Conservation (phyloP, 495 filamentous ascomycete genomes). For the Trypethelium eluteriae region DNA sequence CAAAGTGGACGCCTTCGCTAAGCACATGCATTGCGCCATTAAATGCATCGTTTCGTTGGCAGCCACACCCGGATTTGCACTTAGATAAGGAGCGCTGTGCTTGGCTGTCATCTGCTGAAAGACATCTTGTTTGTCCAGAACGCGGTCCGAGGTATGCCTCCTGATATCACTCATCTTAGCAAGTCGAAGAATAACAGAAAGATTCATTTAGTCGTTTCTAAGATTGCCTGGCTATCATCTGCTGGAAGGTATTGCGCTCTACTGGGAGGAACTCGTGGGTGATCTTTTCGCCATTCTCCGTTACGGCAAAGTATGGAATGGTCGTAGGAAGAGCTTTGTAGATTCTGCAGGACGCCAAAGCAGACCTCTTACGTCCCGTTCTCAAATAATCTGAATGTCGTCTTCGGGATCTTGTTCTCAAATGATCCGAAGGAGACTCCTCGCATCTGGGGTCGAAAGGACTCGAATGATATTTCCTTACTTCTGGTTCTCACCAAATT, state of each 20-base stretch:
- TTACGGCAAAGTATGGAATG: constrained; percentile 1
- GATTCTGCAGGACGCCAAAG: neutral
- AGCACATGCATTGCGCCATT: neutral
- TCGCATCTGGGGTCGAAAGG: no score
- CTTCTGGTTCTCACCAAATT: no score
- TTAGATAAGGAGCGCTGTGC: constrained; percentile 8
- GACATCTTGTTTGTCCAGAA: neutral
- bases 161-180: neutral
- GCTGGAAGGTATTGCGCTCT: constrained; percentile 9
- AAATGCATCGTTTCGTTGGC: neutral
- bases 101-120: constrained; percentile 5
- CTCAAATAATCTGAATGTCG: no score
- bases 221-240: constrained; percentile 2
- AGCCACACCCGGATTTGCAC: constrained; percentile 7
- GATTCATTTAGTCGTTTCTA: neutral
- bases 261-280: constrained; percentile 1
- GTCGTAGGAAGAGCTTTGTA: neutral
- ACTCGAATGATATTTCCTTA: no score
- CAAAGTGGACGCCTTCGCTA: neutral
- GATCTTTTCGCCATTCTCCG: constrained; percentile 2
- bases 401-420: neutral
- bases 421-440: neutral
- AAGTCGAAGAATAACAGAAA: neutral
- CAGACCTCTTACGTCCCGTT: no score
- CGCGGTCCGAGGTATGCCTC: neutral